Evolutionary conservation across 164 flowering plant species (phyloP), one percentile per base, ranked within the genome.

Genomic region (Tinospora cordifolia): DNA sequence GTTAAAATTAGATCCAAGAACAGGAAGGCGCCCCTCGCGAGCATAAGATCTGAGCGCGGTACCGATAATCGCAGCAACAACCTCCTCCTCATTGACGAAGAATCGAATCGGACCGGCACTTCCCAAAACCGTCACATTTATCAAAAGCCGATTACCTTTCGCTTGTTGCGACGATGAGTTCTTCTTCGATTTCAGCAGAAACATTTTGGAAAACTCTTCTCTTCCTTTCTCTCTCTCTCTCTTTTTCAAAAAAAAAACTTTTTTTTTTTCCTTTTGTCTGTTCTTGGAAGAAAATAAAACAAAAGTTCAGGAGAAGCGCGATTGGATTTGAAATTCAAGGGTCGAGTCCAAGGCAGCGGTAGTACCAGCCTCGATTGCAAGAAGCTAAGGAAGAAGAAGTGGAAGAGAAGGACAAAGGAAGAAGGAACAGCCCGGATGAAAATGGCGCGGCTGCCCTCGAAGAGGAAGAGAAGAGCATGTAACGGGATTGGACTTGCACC

Each of bases 331-430:
- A 6, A 59, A 40, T 69, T 86, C 74, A 90, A 2, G 96, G 96
- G 83, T 90, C 97, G 69, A 89, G 60, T 76, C 97, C 92, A 74
- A 83, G 73, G 90, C 97, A 91, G 94, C 94, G 94, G 80, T 81
- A 85, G 87, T 87, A 89, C 97, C 92, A 89, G 85, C 89, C 88
- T 68, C 83, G 79, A 66, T 82, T 81, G 88, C 86, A 82, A 41
- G 87, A 82, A 3, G 80, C 87, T 77, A 81, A 86, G 44, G 79
- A 41, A 11, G 13, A 41, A 41, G 46, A 8, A 41, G 46, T 0
- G 8, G 46, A 8, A 41, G 46, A 8, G 8, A 1, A 8, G 46
- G 46, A 41, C 3, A 11, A 41, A 68, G 70, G 19, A 27, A 10
- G 60, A 54, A 54, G 60, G n/a, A 54, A 54, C 60, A 54, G 60